Conservation (phyloP, 495 filamentous ascomycete genomes). For the Parathielavia appendiculata region DNA sequence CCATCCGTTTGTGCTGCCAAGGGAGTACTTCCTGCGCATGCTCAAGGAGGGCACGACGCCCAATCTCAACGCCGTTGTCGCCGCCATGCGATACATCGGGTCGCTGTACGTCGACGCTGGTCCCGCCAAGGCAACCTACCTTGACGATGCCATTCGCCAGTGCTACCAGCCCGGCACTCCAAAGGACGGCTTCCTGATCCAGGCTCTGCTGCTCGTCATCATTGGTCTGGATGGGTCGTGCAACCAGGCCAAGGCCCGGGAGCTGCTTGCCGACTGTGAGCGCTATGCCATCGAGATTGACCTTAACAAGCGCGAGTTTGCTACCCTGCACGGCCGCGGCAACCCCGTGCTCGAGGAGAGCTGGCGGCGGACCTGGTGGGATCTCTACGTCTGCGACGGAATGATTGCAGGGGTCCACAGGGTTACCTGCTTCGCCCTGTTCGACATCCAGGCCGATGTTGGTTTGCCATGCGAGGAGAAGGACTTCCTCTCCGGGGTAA, state of each 20-base stretch:
- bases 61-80: slow-evolving; percentile 41
- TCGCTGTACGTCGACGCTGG: slow-evolving; percentile 55
- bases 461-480: slow-evolving; percentile 72
- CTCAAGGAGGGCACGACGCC: slow-evolving; percentile 36
- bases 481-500: slow-evolving; percentile 61
- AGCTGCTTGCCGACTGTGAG: slow-evolving; percentile 62
- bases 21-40: slow-evolving; percentile 41
- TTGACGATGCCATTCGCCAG: slow-evolving; percentile 53
- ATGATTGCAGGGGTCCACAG: slow-evolving; percentile 55
- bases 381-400: slow-evolving; percentile 75
- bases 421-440: slow-evolving; percentile 53
- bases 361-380: slow-evolving; percentile 88
- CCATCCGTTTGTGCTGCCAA: slow-evolving; percentile 61
- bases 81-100: slow-evolving; percentile 67
- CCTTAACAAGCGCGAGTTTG: slow-evolving; percentile 58
- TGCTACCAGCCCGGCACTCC: slow-evolving; percentile 45
- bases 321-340: slow-evolving; percentile 41
- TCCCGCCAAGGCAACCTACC: slow-evolving; percentile 47
- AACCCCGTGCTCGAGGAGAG: slow-evolving; percentile 58
- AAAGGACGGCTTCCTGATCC: slow-evolving; percentile 64
- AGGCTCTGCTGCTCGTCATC: slow-evolving; percentile 70
- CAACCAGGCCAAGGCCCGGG: slow-evolving; percentile 59
- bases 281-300: slow-evolving; percentile 68
- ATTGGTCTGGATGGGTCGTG: slow-evolving; percentile 73
- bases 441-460: slow-evolving; percentile 53